Evolutionary conservation across 108 stramenopile species (phyloP), one percentile per base, ranked within the genome.

Genomic region (Craspedostauros australis): DNA sequence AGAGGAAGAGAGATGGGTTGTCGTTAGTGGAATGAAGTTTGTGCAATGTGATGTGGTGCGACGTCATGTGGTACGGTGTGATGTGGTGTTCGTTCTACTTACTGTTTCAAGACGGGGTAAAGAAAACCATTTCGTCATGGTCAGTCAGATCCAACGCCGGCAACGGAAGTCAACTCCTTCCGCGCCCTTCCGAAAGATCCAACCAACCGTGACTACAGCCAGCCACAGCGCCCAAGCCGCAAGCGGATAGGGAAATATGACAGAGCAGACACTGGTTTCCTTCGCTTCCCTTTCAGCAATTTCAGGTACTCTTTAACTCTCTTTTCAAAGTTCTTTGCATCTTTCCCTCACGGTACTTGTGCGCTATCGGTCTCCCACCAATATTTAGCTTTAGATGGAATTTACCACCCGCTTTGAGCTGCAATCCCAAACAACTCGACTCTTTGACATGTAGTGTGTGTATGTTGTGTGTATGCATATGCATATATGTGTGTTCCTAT

Each of bases 271-370:
- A 86, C 87, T 89, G 84, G 81, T 84, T 81, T 80, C 88, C 80
- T 84, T 85, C 86, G 77, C 79, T 91, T 90, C 88, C 82, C 69
- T 91, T 89, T 91, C 80, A 86, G 78, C 93, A 87, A 91, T 89
- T 94, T 94, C 89, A 94, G 84, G 93, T 85, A 88, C 87, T 94
- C 80, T 84, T 94, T 94, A 83, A 94, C 93, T 91, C 88, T 94
- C 93, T 94, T 94, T 94, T 91, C 93, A 94, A 91, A 94, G 88
- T 88, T 80, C 91, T 93, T 88, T 93, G 74, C 86, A 88, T 82
- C 82, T 77, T 88, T 76, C 86, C 86, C 82, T 91, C 89, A 86
- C 89, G 82, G 90, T 92, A 87, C 85, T 93, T 88, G 84, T 88
- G 73, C 84, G 75, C 90, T 91, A 91, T 91, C 90, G 85, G 90